These are phyloP conservation scores for Talaromyces verruculosus DNA, from an alignment of 2,329 filamentous ascomycete species.

Conservation along the genomic window DNA sequence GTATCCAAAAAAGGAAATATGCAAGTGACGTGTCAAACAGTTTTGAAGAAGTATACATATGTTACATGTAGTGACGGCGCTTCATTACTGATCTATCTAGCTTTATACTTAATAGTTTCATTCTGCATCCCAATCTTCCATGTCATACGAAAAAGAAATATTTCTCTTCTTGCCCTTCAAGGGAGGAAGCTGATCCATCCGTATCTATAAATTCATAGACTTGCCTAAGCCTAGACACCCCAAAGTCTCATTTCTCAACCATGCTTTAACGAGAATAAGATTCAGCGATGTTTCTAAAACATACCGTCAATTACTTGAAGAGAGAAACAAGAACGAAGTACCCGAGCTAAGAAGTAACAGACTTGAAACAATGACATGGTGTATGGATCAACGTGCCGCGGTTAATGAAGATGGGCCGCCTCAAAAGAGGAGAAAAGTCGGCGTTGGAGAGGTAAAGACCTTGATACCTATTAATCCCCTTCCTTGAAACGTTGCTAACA, in stretches of 20 bases:
- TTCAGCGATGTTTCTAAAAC: neutral
- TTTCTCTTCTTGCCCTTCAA: neutral
- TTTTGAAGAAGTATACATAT: neutral
- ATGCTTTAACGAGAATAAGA: slow-evolving; percentile 1
- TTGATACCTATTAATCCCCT: neutral
- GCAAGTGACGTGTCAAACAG: neutral
- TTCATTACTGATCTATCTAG: neutral
- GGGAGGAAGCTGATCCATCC: neutral
- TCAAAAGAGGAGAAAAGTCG: slow-evolving; percentile 11
- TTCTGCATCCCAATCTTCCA: neutral
- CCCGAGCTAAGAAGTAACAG: neutral
- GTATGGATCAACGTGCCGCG: neutral
- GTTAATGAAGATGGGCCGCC: slow-evolving; percentile 1
- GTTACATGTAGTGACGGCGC: neutral
- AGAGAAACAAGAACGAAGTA: neutral
- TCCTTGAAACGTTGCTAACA: neutral
- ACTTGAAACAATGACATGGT: slow-evolving; percentile 3
- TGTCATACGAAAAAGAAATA: neutral
- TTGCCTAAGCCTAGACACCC: neutral
- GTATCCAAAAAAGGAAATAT: neutral
- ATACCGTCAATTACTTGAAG: neutral
- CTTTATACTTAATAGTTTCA: neutral
- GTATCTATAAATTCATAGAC: slow-evolving; percentile 9
- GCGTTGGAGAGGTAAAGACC: neutral
- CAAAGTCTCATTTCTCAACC: neutral